Evolutionary conservation across 352 stramenopile genomes (phyloP), one percentile per base, ranked within the genome.

Genomic region (Phytophthora sansomeana): DNA sequence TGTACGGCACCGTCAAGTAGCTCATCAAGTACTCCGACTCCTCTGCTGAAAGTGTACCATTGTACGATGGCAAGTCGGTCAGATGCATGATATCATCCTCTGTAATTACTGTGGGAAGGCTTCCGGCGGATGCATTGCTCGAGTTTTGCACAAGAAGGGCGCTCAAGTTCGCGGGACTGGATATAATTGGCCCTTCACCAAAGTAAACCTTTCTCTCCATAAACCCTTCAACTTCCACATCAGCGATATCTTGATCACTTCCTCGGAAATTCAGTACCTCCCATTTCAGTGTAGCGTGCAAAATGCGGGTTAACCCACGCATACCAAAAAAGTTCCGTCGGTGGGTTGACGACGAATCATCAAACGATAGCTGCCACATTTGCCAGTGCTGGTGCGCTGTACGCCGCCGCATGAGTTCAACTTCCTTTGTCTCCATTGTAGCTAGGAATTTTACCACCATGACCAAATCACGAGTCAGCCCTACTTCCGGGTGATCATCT

Each of bases 81-180:
- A 99, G 69, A 81, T 99, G 97, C 67, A 99, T 96, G 44, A 99
- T 97, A 69, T 99, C 98, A 75, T 99, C 98, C 77, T 98, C 95
- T 0, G 89, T 98, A 17, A 97, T 84, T 11, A 97, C 74, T 42
- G 59, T 65, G 53, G 64, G 69, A 16, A 80, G 56, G 19, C 52
- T 69, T 43, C 64, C 53, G 29, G 70, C 70, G 14, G 77, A 72
- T 36, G 62, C 42, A 48, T 73, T 80, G 36, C 78, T 89, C 9
- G 77, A 66, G 8, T 78, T 81, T 46, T 81, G 90, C 16, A 81
- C 58, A 16, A 95, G 59, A 46, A 95, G 65, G 9, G 81, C 67
- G 10, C 67, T 69, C 5, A 95, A 59, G 36, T 93, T 88, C 0
- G 89, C 75, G 6, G 90, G 90, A 50, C 89, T 96, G 39, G 88